phyloP scores from a whole-genome alignment of 2,329 filamentous ascomycete genomes.

The Emericellopsis atlantica region DNA sequence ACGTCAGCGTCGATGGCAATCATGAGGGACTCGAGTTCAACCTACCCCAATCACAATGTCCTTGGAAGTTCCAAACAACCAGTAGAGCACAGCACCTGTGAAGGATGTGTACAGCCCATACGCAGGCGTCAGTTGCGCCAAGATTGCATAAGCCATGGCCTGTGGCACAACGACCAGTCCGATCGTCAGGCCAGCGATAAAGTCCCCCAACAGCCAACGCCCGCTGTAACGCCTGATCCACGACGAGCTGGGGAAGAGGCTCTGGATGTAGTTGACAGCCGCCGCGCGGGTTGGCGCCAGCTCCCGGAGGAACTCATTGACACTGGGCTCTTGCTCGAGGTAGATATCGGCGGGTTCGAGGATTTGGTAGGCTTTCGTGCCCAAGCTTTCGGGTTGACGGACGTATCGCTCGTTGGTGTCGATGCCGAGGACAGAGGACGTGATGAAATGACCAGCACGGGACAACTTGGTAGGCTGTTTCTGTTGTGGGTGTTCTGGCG shows the following conservation, averaged over 20 bases:
- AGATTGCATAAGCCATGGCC: conserved; percentile 65
- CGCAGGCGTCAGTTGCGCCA: conserved; percentile 55
- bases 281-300: conserved; percentile 35
- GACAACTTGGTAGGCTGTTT: background rate
- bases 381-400: conserved; percentile 11
- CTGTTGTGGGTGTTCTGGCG: background rate
- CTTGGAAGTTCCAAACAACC: conserved; percentile 75
- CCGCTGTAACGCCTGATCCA: conserved; percentile 63
- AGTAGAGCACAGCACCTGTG: conserved; percentile 68
- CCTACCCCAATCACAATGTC: conserved; percentile 66
- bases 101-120: conserved; percentile 75
- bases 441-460: conserved; percentile 7
- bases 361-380: conserved; percentile 10
- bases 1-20: background rate
- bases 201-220: conserved; percentile 60
- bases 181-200: conserved; percentile 44
- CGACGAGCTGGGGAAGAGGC: conserved; percentile 49
- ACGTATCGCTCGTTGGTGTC: conserved; percentile 14
- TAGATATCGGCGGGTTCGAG: conserved; percentile 15
- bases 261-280: conserved; percentile 33
- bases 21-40: background rate
- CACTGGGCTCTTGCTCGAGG: conserved; percentile 56
- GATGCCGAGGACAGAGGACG: conserved; percentile 16
- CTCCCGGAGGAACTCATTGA: conserved; percentile 46
- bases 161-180: conserved; percentile 69